Base-by-base conservation (phyloP, 2,329 filamentous ascomycete species). In the Claviceps sp. region DNA sequence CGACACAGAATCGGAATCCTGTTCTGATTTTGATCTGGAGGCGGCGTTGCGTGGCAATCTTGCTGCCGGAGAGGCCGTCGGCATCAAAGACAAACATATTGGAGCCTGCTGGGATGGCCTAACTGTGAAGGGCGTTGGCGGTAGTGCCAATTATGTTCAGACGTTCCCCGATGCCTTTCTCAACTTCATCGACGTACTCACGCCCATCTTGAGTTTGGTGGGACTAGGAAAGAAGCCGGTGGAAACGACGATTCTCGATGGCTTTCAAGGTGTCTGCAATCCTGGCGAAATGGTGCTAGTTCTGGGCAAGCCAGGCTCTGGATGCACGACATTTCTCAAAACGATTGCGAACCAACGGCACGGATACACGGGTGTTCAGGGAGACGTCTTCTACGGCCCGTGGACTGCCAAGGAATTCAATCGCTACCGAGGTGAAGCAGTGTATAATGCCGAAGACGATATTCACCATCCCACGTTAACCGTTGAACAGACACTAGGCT, bases 241-340 rank as follows among this genome's bases (percentile, higher is more conserved):
- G 36, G 85, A 94, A 63, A 78, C 83, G 42, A 83, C 87, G 5
- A 82, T 95, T 45, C 68, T 95, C 23, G 76, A 87, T 55, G 73
- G 78, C 56, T 93, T 90, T 69, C 75, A 73, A 49, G 85, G 84
- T 36, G 75, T 86, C 1, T 79, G 81, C 52, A 82, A 83, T 56
- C 86, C 88, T 0, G 90, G 89, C 1, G 89, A 95, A 71, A 95
- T 95, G 88, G 78, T 91, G 0, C 73, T 94, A 2, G 88, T 94
- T 0, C 73, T 94, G 6, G 88, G 88, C 22, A 78, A 82, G 55
- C 88, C 88, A 0, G 87, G 87, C 0, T 82, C 78, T 0, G 83
- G 83, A 26, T 86, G 83, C 62, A 83, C 82, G 1, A 83, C 82
- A 0, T 85, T 86, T 57, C 72, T 86, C 51, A 84, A 83, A 65